Evolutionary conservation across 805 yeast genomes (phyloP), one percentile per base, ranked within the genome.

Genomic region (Ogataea pini): DNA sequence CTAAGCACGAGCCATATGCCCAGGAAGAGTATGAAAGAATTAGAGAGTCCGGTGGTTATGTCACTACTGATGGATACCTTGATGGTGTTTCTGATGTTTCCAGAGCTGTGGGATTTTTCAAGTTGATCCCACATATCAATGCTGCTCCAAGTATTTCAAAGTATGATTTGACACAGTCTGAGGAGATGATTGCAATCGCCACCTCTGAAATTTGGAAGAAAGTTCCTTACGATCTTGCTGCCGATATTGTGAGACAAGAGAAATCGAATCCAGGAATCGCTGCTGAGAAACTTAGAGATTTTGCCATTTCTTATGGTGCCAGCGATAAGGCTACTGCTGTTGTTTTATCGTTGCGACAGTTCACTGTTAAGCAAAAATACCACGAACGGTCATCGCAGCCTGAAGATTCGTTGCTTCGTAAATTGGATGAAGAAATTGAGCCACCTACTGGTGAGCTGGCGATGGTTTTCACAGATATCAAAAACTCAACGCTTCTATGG

Each of bases 391-490:
- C 81, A 54, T 67, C 75, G 8, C 63, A 73, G 16, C 79, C 80
- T 2, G 89, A 84, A 43, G 97, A 91, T 65, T 80, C 96, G 0
- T 78, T 84, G 1, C 72, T 91, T 56, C 82, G 96, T 58, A 80
- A 95, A 60, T 72, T 90, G 46, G 96, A 89, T 51, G 87, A 85
- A 34, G 99, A 94, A 62, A 91, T 94, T 49, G 83, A 86, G 8
- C 97, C 99, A 2, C 99, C 99, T 2, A 83, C 85, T 5, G 98
- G 98, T 2, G 90, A 89, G 43, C 72, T 94, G 42, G 97, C 99
- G 0, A 85, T 94, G 80, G 97, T 92, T 1, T 94, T 94, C 69
- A 94, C 99, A 0, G 99, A 94, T 78, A 94, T 94, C 58, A 90
- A 92, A 60, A 91, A 87, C 64, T 91, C 98, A 1, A 94, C 99